Base-by-base conservation (phyloP, 2,329 filamentous ascomycete species). In the Reticulascus tulasneorum region DNA sequence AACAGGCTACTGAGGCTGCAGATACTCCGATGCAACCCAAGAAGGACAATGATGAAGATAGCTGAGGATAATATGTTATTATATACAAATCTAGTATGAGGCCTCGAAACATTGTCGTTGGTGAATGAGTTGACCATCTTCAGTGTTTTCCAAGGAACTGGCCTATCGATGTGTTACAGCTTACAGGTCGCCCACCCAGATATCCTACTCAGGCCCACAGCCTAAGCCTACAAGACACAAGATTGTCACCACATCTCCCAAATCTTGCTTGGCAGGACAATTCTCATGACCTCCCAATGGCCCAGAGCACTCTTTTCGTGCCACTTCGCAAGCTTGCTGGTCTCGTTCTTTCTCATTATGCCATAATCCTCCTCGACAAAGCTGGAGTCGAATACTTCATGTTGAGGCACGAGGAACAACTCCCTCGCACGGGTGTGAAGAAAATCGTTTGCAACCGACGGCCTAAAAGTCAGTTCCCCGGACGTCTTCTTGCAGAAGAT, bases 251-350 rank as follows among this genome's bases (percentile, higher is more conserved):
- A 97, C 52, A 79, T 75, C 65, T 94, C 84, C 93, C 93, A 98
- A 18, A 97, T 77, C 10, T 66, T 65, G 38, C 69, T 69, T 2
- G 90, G 89, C 44, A 97, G 49, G 4, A 96, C 89, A 1, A 67
- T 77, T 53, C 93, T 78, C 89, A 98, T 98, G 29, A 98, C 83
- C 27, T 66, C 68, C 93, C 93, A 98, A 64, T 98, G 93, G 9
- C 85, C 85, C 34, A 85, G 56, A 0, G 90, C 90, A 51, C 85
- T 87, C 52, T 77, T 69, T 52, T 79, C 72, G 55, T 95, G 89
- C 69, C 78, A 87, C 55, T 75, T 72, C 37, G 74, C 73, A 52
- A 96, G 67, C 50, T 78, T 72, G 7, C 68, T 69, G 17, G 84
- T 86, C 44, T 84, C 76, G 35, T 81, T 84, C 28, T 58, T 70